phyloP scores from a whole-genome alignment of 805 yeast species.

The Yarrowia osloensis region DNA sequence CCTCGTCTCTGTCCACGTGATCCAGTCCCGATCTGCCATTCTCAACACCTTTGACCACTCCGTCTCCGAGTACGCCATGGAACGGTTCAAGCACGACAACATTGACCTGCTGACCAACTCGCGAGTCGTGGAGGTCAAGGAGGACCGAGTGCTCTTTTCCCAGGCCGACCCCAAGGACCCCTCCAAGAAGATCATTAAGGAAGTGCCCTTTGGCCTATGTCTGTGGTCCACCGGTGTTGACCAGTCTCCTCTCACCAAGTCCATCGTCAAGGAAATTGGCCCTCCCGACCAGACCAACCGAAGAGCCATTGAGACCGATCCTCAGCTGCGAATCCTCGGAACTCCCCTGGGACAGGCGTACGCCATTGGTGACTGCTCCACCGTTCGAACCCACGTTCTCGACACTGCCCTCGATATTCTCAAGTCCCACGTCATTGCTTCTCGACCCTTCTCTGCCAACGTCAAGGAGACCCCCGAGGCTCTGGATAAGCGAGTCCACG shows the following conservation, averaged over 20 bases:
- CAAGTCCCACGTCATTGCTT: slow-evolving; percentile 39
- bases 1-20: slow-evolving; percentile 64
- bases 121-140: slow-evolving; percentile 59
- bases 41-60: slow-evolving; percentile 68
- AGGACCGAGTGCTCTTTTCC: slow-evolving; percentile 59
- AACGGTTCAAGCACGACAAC: slow-evolving; percentile 61
- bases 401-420: slow-evolving; percentile 59
- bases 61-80: slow-evolving; percentile 64
- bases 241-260: slow-evolving; percentile 61
- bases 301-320: slow-evolving; percentile 75
- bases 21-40: slow-evolving; percentile 68
- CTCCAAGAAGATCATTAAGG: slow-evolving; percentile 45
- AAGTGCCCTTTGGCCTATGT: slow-evolving; percentile 66
- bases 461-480: slow-evolving; percentile 50
- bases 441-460: slow-evolving; percentile 33
- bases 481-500: slow-evolving; percentile 42
- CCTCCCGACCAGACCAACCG: slow-evolving; percentile 55
- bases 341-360: slow-evolving; percentile 68
- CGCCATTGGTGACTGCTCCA: slow-evolving; percentile 73
- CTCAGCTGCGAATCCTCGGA: slow-evolving; percentile 69
- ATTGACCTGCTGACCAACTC: slow-evolving; percentile 66
- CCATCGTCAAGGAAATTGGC: slow-evolving; percentile 52
- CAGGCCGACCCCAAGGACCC: slow-evolving; percentile 47
- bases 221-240: slow-evolving; percentile 79
- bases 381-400: slow-evolving; percentile 51